Base-by-base conservation (phyloP, 2,329 filamentous ascomycete species). In the Hypoxylon sp. region DNA sequence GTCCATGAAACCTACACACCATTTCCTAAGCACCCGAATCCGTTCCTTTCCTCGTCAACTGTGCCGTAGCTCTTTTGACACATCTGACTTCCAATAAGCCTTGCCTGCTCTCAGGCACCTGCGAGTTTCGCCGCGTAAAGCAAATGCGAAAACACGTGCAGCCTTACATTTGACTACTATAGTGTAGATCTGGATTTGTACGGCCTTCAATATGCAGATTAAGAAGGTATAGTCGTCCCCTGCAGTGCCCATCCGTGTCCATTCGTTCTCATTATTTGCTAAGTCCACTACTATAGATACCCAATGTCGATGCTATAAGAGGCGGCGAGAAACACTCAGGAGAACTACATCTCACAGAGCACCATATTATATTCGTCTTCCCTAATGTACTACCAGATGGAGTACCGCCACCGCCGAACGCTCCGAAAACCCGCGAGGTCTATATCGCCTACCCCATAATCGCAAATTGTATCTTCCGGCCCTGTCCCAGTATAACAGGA, bases 391-490 rank as follows among this genome's bases (percentile, higher is more conserved):
- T 65, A 5, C 72, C 74, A 17, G 68, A 76, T 7, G 72, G 66
- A 11, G 68, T 55, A 21, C 43, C 69, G 32, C 63, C 66, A 3
- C 69, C 68, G 23, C 68, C 72, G 55, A 75, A 69, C 46, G 65
- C 71, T 21, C 73, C 74, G 13, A 78, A 78, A 34, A 70, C 78
- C 48, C 80, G 90, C 77, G 93, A 97, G 80, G 88, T 92, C 77
- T 99, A 95, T 93, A 93, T 98, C 60, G 94, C 96, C 14, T 99
- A 94, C 80, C 94, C 95, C 23, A 94, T 98, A 80, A 93, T 99
- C 75, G 88, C 88, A 43, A 88, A 90, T 75, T 97, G 94, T 81
- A 89, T 87, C 23, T 89, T 95, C 72, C 89, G 93, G 65, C 91
- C 93, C 28, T 89, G 90, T 50, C 90, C 92, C 17, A 85, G 88